Conservation (phyloP, 305 asterid species). For the Fraxinus sp. region DNA sequence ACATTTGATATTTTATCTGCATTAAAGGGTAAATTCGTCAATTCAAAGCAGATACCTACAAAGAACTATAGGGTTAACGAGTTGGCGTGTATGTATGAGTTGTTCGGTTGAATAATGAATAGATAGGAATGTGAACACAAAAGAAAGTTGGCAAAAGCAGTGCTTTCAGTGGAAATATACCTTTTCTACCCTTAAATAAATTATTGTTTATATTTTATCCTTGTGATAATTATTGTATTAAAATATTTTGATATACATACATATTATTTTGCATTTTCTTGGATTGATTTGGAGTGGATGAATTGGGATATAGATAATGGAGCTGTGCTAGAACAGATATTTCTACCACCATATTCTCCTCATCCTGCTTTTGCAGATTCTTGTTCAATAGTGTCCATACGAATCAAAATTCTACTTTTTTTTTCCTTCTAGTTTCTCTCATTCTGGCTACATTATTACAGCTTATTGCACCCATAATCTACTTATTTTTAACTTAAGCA, state of each 20-base stretch:
- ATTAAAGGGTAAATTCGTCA: constrained; percentile 8
- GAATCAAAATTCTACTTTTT: constrained; percentile 33
- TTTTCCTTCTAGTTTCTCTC: not conserved
- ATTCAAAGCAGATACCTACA: not conserved
- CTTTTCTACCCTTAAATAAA: constrained; percentile 34
- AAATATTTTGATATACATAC: not conserved
- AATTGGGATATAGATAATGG: constrained; percentile 62
- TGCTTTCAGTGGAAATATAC: constrained; percentile 46
- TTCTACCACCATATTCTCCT: constrained; percentile 80
- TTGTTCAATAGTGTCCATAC: constrained; percentile 57
- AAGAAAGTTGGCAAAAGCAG: constrained; percentile 1
- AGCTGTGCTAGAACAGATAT: constrained; percentile 67
- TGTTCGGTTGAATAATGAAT: not conserved
- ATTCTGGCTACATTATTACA: constrained; percentile 13
- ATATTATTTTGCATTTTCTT: not conserved
- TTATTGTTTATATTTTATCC: constrained; percentile 28
- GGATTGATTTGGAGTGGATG: constrained; percentile 24
- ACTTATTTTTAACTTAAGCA: constrained; percentile 27
- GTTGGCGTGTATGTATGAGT: constrained; percentile 11
- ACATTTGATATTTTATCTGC: not conserved
- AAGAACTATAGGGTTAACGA: constrained; percentile 9
- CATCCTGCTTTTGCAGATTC: constrained; percentile 77
- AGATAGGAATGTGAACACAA: constrained; percentile 10
- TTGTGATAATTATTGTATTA: constrained; percentile 28
- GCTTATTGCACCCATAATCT: constrained; percentile 56